Conservation (phyloP, 2,329 filamentous ascomycete genomes). For the Xylariaceae sp. region DNA sequence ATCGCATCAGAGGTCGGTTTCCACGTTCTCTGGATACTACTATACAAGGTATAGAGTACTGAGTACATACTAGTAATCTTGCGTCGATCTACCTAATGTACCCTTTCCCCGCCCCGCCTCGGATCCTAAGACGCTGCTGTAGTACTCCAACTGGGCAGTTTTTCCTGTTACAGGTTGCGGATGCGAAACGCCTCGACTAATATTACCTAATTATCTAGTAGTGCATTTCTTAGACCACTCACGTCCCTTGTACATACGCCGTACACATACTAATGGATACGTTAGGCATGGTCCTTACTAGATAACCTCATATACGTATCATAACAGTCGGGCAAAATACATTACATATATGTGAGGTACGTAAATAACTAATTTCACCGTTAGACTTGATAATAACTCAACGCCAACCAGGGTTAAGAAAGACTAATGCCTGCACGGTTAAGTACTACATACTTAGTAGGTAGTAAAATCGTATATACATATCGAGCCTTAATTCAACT, state of each 20-base stretch:
- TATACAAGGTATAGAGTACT: too few species aligned
- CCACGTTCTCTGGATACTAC: neutral
- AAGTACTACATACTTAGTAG: too few species aligned
- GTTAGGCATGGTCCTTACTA: too few species aligned
- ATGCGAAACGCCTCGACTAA: neutral
- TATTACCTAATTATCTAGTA: neutral
- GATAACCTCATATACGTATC: too few species aligned
- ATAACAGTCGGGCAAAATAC: too few species aligned
- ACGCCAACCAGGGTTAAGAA: too few species aligned
- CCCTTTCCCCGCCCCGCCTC: neutral
- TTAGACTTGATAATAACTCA: too few species aligned
- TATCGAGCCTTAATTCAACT: neutral
- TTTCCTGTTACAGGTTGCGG: neutral
- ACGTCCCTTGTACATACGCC: neutral
- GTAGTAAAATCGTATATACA: too few species aligned
- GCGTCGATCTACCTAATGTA: neutral
- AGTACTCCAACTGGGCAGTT: neutral
- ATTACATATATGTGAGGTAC: too few species aligned
- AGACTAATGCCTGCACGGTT: too few species aligned
- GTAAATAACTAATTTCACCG: too few species aligned
- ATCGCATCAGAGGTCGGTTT: slow-evolving; percentile 14
- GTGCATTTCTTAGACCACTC: neutral
- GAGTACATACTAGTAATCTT: slow-evolving; percentile 24
- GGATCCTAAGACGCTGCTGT: neutral
- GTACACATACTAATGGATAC: neutral